Conservation (phyloP, 2,329 filamentous ascomycete species). For the Phyllosticta citribraziliensis region DNA sequence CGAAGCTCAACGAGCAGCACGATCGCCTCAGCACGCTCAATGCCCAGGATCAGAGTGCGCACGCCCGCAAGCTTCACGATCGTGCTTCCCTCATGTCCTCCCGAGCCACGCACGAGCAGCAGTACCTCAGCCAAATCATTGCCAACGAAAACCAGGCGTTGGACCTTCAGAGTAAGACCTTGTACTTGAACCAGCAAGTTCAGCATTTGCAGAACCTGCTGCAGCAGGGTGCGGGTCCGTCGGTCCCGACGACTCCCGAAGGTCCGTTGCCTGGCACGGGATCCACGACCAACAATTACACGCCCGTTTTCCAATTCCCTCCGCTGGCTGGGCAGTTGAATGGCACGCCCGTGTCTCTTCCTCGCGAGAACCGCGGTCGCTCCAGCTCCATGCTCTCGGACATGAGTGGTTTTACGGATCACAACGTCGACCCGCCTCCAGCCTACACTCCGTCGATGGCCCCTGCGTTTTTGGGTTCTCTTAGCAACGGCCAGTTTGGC, state of each 20-base stretch:
- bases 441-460: constrained; percentile 16
- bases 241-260: constrained; percentile 48
- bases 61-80: constrained; percentile 37
- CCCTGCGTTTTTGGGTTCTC: constrained; percentile 30
- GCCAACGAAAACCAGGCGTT: constrained; percentile 28
- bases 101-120: constrained; percentile 25
- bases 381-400: constrained; percentile 45
- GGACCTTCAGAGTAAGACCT: constrained; percentile 26
- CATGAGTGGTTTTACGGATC: constrained; percentile 42
- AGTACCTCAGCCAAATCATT: constrained; percentile 30
- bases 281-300: constrained; percentile 17
- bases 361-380: constrained; percentile 34
- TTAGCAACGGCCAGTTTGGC: constrained; percentile 15
- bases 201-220: constrained; percentile 32
- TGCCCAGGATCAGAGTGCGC: constrained; percentile 53
- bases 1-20: constrained; percentile 63
- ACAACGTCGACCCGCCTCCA: constrained; percentile 26
- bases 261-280: constrained; percentile 45
- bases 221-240: constrained; percentile 27
- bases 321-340: constrained; percentile 20
- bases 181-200: constrained; percentile 26
- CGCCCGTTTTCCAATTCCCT: constrained; percentile 28
- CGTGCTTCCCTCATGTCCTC: constrained; percentile 27
- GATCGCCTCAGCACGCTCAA: constrained; percentile 62
- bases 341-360: constrained; percentile 21